A percentile compares a stretch with the other conserved stretches of the same genome.
Evolutionary conservation across 164 flowering plant species (phyloP).

Genomic region (Pachysandra terminalis): DNA sequence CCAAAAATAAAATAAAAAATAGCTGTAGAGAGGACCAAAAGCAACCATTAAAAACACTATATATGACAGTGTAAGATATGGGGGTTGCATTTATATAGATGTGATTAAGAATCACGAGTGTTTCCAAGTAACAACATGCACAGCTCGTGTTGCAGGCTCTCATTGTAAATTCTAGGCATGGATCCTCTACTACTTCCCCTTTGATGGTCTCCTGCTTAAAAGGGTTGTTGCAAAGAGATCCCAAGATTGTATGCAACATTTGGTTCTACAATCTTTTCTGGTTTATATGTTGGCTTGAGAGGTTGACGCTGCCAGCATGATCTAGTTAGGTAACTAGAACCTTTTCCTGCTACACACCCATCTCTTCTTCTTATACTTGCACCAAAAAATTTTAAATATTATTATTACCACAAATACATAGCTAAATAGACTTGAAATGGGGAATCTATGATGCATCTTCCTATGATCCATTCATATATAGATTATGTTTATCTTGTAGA

Average conservation of each 20-base stretch:
- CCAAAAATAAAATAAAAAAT: too few species aligned
- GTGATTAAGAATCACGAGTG: slow-evolving; percentile 18
- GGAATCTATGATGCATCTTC: neutral
- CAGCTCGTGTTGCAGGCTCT: slow-evolving; percentile 15
- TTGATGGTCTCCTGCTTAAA: neutral
- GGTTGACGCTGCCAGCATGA: slow-evolving; percentile 89
- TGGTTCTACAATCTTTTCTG: neutral
- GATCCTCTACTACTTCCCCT: neutral
- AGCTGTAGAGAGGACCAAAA: slow-evolving; percentile 34
- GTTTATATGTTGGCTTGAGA: slow-evolving; percentile 55
- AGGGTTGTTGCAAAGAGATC: neutral
- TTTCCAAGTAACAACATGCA: slow-evolving; percentile 18
- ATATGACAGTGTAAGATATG: neutral
- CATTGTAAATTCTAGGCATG: neutral
- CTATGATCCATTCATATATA: neutral
- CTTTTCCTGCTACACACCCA: slow-evolving; percentile 2
- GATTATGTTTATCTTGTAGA: neutral
- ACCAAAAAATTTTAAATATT: neutral
- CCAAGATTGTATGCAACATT: neutral
- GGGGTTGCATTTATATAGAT: slow-evolving; percentile 14
- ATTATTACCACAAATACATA: neutral
- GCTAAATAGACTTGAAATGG: neutral
- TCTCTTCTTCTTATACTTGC: neutral
- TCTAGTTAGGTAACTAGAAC: slow-evolving; percentile 36
- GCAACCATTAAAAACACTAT: slow-evolving; percentile 24